Evolutionary conservation across 495 filamentous ascomycete species (phyloP), one percentile per base, ranked within the genome.

Genomic region (Xylaria acuta): DNA sequence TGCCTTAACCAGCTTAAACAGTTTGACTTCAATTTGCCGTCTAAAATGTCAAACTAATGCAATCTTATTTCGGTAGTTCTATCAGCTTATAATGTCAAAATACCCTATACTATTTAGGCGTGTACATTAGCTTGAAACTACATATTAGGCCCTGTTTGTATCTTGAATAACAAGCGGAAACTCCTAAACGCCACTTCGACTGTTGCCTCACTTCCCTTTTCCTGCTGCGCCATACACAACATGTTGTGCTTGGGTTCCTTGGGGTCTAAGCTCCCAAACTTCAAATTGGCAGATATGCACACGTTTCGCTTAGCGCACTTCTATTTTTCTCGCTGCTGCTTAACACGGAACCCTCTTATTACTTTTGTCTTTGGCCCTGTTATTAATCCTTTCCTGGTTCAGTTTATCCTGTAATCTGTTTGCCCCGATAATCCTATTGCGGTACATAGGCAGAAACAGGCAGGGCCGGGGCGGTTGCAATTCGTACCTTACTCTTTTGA

Each of bases 401-500:
- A 14, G 27, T 20, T 18, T 22, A 38, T 8, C n/a, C 11, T 36
- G 16, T 36, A 36, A 25, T 59, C 5, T 38, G 11, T 36, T 60
- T 38, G 56, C 56, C 34, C 30, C 16, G 30, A 9, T 34, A 38
- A 18, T 18, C 9, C 14, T 12, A 6, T 38, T 60, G 18, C 5
- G 3, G 58, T 38, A 22, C 5, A 60, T 22, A n/a, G 20, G 34
- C 18, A 60, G 32, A 38, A 40, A 38, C 18, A 22, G n/a, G 58
- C 32, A 36, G 30, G 58, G 2, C 58, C 58, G 18, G 22, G 34
- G 34, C 6, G 34, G 32, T 60, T 22, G 34, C 58, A 60, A 22
- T 4, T 38, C 34, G 58, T 40, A 25, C 58, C 34, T 60, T 36
- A 60, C 58, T 60, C 27, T 38, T 60, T 60, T 60, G 20, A n/a